A percentile compares a stretch with the other conserved stretches of the same genome.
Conservation (phyloP, 306 rosid species). For the Ziziphus jujuba region DNA sequence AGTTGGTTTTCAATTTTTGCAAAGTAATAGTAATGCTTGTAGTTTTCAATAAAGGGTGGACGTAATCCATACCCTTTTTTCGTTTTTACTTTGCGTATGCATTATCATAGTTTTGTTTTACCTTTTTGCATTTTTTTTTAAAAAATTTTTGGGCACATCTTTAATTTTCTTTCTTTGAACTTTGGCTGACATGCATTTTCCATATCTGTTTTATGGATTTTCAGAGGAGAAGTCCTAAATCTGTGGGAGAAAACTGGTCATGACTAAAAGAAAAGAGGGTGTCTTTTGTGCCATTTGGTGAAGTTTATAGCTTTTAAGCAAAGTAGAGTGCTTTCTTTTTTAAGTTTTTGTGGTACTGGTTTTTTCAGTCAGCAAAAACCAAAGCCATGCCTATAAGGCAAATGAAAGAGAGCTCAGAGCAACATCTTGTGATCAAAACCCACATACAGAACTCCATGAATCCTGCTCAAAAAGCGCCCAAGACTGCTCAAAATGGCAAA, state of each 20-base stretch:
- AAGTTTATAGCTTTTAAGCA: constrained; percentile 31
- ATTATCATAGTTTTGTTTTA: constrained; percentile 42
- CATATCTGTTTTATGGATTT: constrained; percentile 31
- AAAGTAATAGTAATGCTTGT: constrained; percentile 50
- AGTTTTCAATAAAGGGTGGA: constrained; percentile 37
- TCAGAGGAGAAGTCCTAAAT: constrained; percentile 35
- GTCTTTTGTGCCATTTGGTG: constrained; percentile 31
- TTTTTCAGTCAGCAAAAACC: constrained; percentile 22
- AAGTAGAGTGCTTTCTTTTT: constrained; percentile 8
- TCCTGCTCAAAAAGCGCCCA: constrained; percentile 57
- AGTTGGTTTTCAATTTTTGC: constrained; percentile 39
- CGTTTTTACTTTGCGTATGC: constrained; percentile 35
- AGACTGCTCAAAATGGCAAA: constrained; percentile 77
- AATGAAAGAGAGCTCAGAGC: constrained; percentile 94
- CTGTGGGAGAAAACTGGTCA: constrained; percentile 36
- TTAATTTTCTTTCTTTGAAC: constrained; percentile 4
- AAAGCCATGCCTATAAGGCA: constrained; percentile 84
- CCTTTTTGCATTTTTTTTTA: constrained; percentile 20
- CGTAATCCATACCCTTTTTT: constrained; percentile 29
- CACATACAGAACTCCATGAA: constrained; percentile 70
- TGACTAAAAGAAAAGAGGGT: constrained; percentile 29
- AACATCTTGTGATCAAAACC: constrained; percentile 88
- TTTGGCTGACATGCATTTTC: constrained; percentile 50
- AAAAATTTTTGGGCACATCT: neutral
- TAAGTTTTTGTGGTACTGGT: constrained; percentile 13